Evolutionary conservation across 441 rosid species (phyloP), one percentile per base, ranked within the genome.

Genomic region (Pelargonium citronellum): DNA sequence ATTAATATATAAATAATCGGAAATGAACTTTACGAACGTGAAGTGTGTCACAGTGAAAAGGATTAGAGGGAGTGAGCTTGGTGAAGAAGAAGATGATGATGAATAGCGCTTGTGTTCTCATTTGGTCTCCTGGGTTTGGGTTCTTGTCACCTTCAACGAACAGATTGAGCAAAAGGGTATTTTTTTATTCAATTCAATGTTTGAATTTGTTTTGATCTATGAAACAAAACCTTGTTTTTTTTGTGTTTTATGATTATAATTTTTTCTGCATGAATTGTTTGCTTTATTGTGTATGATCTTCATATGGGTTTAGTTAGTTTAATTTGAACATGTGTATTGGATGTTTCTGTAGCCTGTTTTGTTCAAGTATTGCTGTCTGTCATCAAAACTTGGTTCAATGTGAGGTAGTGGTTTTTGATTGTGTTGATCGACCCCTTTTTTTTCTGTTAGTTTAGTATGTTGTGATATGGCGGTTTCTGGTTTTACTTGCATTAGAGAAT

Each of bases 131-230:
- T 39, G 62, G 67, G 8, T 10, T 44, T 9, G 71, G 74, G 5
- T 64, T 13, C 15, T 77, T 66, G 6, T 63, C 69, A 20, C 53
- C 75, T 67, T 67, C 83, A 3, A 61, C 75, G 16, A 71, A 65
- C 62, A 73, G 71, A 39, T 55, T 44, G 16, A 65, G 67, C 65
- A 22, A 44, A 60, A 69, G 16, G 82, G 86, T 79, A 68, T 43
- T 22, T 4, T 37, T 15, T 19, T 10, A 3, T 20, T 16, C 58
- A 22, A 7, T 34, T 58, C 66, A 10, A 20, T 22, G 44, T 41
- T 41, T 41, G 44, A 41, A 7, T 41, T 41, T 41, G 44, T 41
- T 41, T 41, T 41, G 10, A 41, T 41, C 44, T 41, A 7, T 41
- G 1, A 0, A 1, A 60, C 20, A 6, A 60, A 60, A 22, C 64